Percentiles rank a stretch among this genome's conserved stretches.
These are phyloP conservation scores for Aspergillus tanneri DNA, from an alignment of 2,329 filamentous ascomycete genomes.

Conservation along the genomic window DNA sequence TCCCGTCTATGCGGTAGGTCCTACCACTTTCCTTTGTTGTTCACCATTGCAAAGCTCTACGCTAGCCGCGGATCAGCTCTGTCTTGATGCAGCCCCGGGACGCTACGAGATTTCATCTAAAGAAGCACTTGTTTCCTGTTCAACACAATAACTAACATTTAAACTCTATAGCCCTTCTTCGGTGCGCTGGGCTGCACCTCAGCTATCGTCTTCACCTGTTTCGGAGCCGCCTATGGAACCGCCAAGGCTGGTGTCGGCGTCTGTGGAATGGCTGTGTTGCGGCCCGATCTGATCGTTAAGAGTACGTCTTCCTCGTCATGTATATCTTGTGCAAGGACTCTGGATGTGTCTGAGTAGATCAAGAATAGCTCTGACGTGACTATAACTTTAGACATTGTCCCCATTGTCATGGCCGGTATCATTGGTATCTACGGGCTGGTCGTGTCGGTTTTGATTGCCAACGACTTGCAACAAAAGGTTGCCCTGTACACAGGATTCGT, in stretches of 20 bases:
- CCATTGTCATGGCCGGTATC: slow-evolving; percentile 99
- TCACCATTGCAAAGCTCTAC: slow-evolving; percentile 16
- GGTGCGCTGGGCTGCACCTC: slow-evolving; percentile 95
- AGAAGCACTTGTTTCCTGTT: neutral
- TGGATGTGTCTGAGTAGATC: neutral
- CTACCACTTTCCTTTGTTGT: slow-evolving; percentile 10
- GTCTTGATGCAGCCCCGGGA: slow-evolving; percentile 9
- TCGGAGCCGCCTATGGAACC: slow-evolving; percentile 96
- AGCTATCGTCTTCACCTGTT: slow-evolving; percentile 94
- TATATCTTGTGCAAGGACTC: neutral
- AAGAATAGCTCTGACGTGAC: slow-evolving; percentile 15
- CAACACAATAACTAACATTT: slow-evolving; percentile 15
- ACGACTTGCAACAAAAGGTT: slow-evolving; percentile 69
- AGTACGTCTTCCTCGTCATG: slow-evolving; percentile 62
- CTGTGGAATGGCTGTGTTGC: slow-evolving; percentile 94
- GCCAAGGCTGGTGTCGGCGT: slow-evolving; percentile 99
- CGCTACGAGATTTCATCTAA: slow-evolving; percentile 9
- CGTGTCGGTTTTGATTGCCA: slow-evolving; percentile 82
- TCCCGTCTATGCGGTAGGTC: slow-evolving; percentile 98
- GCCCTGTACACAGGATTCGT: slow-evolving; percentile 81
- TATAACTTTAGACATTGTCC: slow-evolving; percentile 76
- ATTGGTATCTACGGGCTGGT: slow-evolving; percentile 98
- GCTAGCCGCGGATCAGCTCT: slow-evolving; percentile 14
- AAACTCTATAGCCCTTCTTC: slow-evolving; percentile 72
- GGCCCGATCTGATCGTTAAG: slow-evolving; percentile 98